Evolutionary conservation across 1,284 basidiomycete species (phyloP).

Genomic region (Malassezia globosa): DNA sequence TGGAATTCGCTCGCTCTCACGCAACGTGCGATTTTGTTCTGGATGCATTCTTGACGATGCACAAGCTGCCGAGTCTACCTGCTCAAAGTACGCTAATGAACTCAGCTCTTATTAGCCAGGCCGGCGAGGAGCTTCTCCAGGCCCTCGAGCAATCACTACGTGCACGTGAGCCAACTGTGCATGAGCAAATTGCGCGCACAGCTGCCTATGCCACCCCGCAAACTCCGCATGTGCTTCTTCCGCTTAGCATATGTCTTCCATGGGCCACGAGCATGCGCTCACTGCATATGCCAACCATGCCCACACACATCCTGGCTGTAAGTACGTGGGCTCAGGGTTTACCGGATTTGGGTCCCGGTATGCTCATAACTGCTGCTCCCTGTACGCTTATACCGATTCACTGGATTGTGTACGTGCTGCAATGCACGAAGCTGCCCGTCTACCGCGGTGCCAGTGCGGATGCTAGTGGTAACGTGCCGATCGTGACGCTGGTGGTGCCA

Average conservation of each 20-base stretch:
- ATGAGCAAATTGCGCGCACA: not conserved
- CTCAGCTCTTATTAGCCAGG: not conserved
- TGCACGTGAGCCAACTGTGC: not conserved
- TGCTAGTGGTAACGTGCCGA: not conserved
- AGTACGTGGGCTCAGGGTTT: not conserved
- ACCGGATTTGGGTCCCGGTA: not conserved
- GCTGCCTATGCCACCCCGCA: not conserved
- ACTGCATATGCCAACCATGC: not conserved
- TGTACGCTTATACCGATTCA: conserved; percentile 15
- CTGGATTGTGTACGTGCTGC: conserved; percentile 18
- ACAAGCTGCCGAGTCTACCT: not conserved
- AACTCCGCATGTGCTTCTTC: not conserved
- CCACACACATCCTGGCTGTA: conserved; percentile 14
- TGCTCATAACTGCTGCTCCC: not conserved
- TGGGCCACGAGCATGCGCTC: not conserved
- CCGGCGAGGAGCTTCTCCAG: conserved; percentile 7
- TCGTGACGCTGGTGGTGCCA: conserved; percentile 5
- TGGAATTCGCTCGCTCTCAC: conserved; percentile 8
- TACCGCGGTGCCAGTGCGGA: not conserved
- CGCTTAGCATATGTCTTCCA: conserved; percentile 1
- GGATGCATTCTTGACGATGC: conserved; percentile 11
- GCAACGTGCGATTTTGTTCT: conserved; percentile 15
- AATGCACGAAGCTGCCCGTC: conserved; percentile 13
- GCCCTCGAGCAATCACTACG: conserved; percentile 3
- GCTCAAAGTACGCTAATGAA: not conserved